These are phyloP conservation scores for Nevesoporus exiguus DNA, from an alignment of 768 basidiomycete species.

Conservation along the genomic window DNA sequence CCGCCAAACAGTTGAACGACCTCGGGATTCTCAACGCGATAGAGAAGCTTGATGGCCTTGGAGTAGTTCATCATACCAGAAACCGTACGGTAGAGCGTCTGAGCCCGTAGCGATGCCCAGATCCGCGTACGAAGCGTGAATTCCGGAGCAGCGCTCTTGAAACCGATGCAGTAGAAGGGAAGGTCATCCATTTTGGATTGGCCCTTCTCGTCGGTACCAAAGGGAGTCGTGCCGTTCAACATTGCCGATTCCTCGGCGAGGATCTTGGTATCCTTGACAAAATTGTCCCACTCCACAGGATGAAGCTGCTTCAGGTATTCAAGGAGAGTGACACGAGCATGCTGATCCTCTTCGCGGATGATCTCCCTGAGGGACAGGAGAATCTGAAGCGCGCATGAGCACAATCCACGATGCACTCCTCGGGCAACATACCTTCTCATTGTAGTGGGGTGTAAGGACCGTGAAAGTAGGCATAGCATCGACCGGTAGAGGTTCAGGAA, in stretches of 20 bases:
- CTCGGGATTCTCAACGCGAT: conserved; percentile 99
- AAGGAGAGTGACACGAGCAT: conserved; percentile 92
- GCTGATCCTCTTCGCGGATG: conserved; percentile 97
- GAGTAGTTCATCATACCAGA: conserved; percentile 99
- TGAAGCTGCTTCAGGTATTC: conserved; percentile 99
- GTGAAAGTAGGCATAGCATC: conserved; percentile 99
- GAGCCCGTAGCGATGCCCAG: conserved; percentile 98
- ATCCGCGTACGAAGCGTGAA: conserved; percentile 98
- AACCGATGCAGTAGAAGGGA: conserved; percentile 97
- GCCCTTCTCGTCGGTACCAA: conserved; percentile 78
- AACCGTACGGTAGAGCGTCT: conserved; percentile 97
- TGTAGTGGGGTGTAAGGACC: conserved; percentile 96
- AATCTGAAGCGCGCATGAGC: conserved; percentile 50
- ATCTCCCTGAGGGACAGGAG: conserved; percentile 95
- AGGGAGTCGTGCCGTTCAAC: conserved; percentile 75
- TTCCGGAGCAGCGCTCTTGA: conserved; percentile 98
- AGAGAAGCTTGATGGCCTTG: conserved; percentile 99
- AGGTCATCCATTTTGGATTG: conserved; percentile 85
- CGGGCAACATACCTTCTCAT: conserved; percentile 71
- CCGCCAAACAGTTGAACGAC: conserved; percentile 97
- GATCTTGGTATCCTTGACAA: conserved; percentile 99
- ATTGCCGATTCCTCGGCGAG: conserved; percentile 91
- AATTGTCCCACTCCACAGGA: conserved; percentile 98
- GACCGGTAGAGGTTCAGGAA: conserved; percentile 91
- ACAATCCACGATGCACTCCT: not conserved